Evolutionary conservation across 306 rosid species (phyloP), one percentile per base, ranked within the genome.

Genomic region (Acacia melanoxylon): DNA sequence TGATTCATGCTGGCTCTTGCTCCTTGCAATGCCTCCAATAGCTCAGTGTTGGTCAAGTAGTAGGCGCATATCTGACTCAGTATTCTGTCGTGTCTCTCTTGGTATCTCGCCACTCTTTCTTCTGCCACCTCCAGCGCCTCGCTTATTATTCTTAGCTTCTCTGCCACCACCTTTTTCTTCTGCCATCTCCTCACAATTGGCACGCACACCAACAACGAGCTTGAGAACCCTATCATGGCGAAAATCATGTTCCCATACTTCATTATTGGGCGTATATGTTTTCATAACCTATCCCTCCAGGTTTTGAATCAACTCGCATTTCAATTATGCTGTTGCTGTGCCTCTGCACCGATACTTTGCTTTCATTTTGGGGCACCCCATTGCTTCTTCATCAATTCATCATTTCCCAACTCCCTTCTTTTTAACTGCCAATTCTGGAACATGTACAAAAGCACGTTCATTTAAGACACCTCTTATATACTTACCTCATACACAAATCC

Each of bases 91-190:
- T 93, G 97, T 74, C 94, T 85, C 33, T 90, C 88, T 82, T 91
- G 84, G 33, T 40, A 90, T 83, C 80, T 93, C 35, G 19, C 77
- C 1, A 49, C 94, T 75, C 89, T 87, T 67, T 86, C 89, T 81
- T 93, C 91, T 1, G 93, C 97, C 5, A 44, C 85, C 29, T 88
- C 89, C 84, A 91, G 81, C 2, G 91, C 96, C 51, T 89, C 92
- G 13, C 61, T 75, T 1, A 90, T 37, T 14, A 91, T 68, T 75
- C 65, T 89, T 12, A 93, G 74, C 56, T 91, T 90, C n/a, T 91
- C 83, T 14, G 62, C 52, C 10, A 78, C 85, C 62, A 83, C 17
- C 40, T 79, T 87, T 76, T 86, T 88, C 62, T 11, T 56, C 0
- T 81, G 89, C 94, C 90, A 74, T 81, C 45, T 76, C 84, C 83